Percentiles rank a stretch among this genome's conserved stretches.
These are phyloP conservation scores for Pseudognaphalium luteoalbum DNA, from an alignment of 129 eudicot species.

Conservation along the genomic window DNA sequence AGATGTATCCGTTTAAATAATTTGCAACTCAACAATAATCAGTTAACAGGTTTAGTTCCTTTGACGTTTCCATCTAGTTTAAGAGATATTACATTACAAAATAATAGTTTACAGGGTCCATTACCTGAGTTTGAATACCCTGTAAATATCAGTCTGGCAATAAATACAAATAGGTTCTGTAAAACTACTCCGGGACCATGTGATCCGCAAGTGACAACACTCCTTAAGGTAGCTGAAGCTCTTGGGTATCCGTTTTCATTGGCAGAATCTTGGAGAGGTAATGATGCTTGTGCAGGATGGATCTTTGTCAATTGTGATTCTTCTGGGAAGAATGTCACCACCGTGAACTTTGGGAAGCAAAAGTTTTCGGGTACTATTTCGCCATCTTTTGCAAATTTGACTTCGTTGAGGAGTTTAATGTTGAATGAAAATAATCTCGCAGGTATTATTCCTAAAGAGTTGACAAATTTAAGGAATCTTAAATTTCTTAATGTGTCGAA, in stretches of 20 bases:
- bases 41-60: not conserved
- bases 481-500: conserved; percentile 42
- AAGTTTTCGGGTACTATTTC: conserved; percentile 3
- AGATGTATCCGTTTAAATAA: not conserved
- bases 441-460: conserved; percentile 40
- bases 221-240: not conserved
- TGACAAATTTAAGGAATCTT: conserved; percentile 37
- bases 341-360: conserved; percentile 4
- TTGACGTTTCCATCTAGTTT: not conserved
- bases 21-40: not conserved
- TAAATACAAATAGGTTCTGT: not conserved
- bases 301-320: conserved; percentile 4
- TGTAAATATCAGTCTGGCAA: conserved; percentile 11
- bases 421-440: conserved; percentile 5
- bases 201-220: not conserved
- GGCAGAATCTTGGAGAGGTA: conserved; percentile 2
- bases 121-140: not conserved
- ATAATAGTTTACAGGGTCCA: conserved; percentile 16
- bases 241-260: conserved; percentile 2
- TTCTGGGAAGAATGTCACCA: not conserved
- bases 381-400: conserved; percentile 2
- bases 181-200: not conserved
- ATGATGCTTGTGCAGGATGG: conserved; percentile 1
- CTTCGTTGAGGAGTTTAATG: not conserved
- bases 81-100: not conserved